These are phyloP conservation scores for Kodamaea arcana DNA, from an alignment of 1,139 yeast genomes.

Conservation along the genomic window DNA sequence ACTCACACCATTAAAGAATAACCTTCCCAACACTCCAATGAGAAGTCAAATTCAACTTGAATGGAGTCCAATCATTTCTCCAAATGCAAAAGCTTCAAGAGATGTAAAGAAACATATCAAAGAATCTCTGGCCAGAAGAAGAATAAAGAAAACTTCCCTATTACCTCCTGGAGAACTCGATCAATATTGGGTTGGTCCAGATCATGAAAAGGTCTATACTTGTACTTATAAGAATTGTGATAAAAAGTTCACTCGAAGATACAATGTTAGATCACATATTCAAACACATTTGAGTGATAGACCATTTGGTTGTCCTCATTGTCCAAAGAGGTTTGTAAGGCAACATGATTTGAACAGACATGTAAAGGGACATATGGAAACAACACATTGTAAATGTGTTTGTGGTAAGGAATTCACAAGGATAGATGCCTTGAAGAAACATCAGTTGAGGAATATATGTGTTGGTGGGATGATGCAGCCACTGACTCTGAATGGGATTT, in stretches of 20 bases:
- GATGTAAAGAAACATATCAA: slow-evolving; percentile 40
- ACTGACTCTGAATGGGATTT: slow-evolving; percentile 19
- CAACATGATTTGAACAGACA: slow-evolving; percentile 95
- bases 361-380: slow-evolving; percentile 78
- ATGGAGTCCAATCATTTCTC: slow-evolving; percentile 56
- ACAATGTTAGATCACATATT: slow-evolving; percentile 93
- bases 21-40: slow-evolving; percentile 34
- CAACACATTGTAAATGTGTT: slow-evolving; percentile 66
- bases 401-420: slow-evolving; percentile 93
- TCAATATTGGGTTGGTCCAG: slow-evolving; percentile 76
- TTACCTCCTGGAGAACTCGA: slow-evolving; percentile 90
- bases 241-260: slow-evolving; percentile 79
- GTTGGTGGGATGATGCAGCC: slow-evolving; percentile 51
- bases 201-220: slow-evolving; percentile 59
- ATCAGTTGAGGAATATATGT: slow-evolving; percentile 75
- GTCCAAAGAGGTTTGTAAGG: slow-evolving; percentile 73
- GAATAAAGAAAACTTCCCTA: slow-evolving; percentile 61
- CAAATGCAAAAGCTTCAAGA: slow-evolving; percentile 35
- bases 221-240: slow-evolving; percentile 81
- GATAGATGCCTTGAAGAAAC: slow-evolving; percentile 83
- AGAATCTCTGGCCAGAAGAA: slow-evolving; percentile 35
- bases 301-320: slow-evolving; percentile 64
- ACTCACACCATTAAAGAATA: slow-evolving; percentile 37
- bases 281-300: slow-evolving; percentile 95
- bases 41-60: slow-evolving; percentile 37